Evolutionary conservation across 2,329 filamentous ascomycete species (phyloP).

Genomic region (Gyromitra esculenta): DNA sequence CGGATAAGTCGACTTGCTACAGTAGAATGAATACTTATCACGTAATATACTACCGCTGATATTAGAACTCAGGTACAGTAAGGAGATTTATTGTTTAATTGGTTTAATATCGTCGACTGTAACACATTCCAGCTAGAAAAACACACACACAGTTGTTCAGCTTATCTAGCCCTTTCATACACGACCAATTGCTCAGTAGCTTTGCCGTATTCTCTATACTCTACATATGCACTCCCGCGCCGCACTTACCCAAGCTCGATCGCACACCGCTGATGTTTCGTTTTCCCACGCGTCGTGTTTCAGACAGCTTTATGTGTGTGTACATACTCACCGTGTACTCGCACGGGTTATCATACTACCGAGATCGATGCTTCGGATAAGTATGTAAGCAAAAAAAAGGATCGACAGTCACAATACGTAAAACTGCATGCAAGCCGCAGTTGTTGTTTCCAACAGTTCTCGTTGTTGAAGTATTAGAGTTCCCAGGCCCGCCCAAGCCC

Average conservation of each 20-base stretch:
- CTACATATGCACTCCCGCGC: constrained; percentile 38
- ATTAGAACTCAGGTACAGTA: constrained; percentile 27
- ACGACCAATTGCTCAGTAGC: constrained; percentile 33
- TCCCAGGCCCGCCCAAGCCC: constrained; percentile 9
- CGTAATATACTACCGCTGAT: constrained; percentile 27
- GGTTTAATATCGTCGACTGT: constrained; percentile 23
- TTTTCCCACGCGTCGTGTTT: constrained; percentile 45
- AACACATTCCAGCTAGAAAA: constrained; percentile 15
- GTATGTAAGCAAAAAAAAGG: constrained; percentile 42
- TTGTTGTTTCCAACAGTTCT: constrained; percentile 39
- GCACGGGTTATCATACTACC: constrained; percentile 40
- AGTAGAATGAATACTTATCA: constrained; percentile 37
- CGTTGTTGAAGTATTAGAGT: constrained; percentile 22
- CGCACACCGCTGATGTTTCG: constrained; percentile 44
- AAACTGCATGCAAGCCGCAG: constrained; percentile 45
- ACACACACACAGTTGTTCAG: constrained; percentile 7
- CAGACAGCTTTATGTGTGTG: constrained; percentile 34
- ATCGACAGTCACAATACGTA: constrained; percentile 48
- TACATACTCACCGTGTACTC: constrained; percentile 9
- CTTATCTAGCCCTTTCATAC: constrained; percentile 36
- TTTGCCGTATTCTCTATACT: constrained; percentile 21
- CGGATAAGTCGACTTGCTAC: constrained; percentile 12
- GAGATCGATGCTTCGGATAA: constrained; percentile 48
- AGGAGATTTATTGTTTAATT: constrained; percentile 2
- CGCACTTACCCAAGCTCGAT: constrained; percentile 39